These are phyloP conservation scores for Trypanosoma avium DNA, from an alignment of 208 protist species.

Conservation along the genomic window DNA sequence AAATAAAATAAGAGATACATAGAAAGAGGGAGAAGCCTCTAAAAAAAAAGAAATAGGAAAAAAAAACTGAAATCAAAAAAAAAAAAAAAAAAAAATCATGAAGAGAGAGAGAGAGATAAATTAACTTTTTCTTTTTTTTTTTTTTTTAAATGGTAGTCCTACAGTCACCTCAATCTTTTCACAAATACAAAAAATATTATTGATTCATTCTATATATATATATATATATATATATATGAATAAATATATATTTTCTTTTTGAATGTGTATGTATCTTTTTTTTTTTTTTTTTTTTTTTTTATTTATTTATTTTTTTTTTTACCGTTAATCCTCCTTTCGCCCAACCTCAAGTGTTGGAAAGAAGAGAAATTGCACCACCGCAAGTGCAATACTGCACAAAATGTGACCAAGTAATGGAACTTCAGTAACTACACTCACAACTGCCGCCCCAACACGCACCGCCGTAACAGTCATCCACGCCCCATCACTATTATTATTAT, in stretches of 20 bases:
- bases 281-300: background rate
- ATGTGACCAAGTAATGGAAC: background rate
- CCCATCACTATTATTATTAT: background rate
- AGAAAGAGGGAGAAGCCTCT: too few species aligned
- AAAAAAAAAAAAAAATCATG: background rate
- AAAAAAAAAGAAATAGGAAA: too few species aligned
- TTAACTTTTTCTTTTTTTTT: too few species aligned
- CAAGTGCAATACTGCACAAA: background rate
- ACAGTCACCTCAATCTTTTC: too few species aligned
- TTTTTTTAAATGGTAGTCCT: too few species aligned
- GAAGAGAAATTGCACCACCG: slow-evolving; percentile 8
- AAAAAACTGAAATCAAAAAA: background rate
- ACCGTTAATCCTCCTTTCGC: slow-evolving; percentile 6
- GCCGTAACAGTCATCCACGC: background rate
- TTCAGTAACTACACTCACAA: background rate
- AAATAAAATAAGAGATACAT: too few species aligned
- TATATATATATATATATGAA: background rate
- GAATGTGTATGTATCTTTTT: background rate
- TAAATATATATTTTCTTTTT: background rate
- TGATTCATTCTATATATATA: too few species aligned
- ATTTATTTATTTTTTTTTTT: background rate
- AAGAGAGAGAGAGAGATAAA: background rate
- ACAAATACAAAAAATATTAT: too few species aligned
- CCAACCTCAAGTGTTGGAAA: background rate
- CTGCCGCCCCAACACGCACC: slow-evolving; percentile 5